Evolutionary conservation across 345 rosid species (phyloP).

Genomic region (Eucalyptus camaldulensis): DNA sequence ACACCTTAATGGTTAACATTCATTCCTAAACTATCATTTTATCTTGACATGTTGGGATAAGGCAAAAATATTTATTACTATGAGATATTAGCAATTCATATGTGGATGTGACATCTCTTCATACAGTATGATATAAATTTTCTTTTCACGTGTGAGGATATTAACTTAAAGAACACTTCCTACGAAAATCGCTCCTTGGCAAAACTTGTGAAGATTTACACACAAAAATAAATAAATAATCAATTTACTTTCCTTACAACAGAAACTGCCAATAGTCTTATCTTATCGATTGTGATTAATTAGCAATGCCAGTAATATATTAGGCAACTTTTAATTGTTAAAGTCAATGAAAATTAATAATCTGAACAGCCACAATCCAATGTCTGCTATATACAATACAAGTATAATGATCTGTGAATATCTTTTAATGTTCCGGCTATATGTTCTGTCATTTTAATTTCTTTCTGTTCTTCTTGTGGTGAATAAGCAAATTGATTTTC

Average conservation of each 20-base stretch:
- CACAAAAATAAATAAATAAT: too few relatives aligned
- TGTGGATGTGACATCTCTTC: background rate
- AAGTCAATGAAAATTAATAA: background rate
- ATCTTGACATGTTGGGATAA: background rate
- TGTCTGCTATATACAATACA: background rate
- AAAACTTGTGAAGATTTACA: background rate
- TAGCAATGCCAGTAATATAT: background rate
- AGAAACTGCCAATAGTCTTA: background rate
- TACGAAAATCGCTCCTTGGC: background rate
- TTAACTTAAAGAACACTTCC: background rate
- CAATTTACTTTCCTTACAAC: background rate
- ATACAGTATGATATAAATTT: background rate
- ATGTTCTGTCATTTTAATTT: background rate
- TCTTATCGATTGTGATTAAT: background rate
- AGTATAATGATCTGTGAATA: background rate
- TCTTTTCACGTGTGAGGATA: background rate
- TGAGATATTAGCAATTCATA: background rate
- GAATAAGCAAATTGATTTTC: background rate
- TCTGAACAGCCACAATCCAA: background rate
- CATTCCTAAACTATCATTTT: background rate
- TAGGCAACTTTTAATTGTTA: background rate
- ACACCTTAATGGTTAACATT: background rate
- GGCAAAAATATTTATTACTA: background rate
- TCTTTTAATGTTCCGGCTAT: background rate
- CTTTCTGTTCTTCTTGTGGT: background rate